Conservation (phyloP, 2,329 filamentous ascomycete species). For the Trichophyton benhamiae region DNA sequence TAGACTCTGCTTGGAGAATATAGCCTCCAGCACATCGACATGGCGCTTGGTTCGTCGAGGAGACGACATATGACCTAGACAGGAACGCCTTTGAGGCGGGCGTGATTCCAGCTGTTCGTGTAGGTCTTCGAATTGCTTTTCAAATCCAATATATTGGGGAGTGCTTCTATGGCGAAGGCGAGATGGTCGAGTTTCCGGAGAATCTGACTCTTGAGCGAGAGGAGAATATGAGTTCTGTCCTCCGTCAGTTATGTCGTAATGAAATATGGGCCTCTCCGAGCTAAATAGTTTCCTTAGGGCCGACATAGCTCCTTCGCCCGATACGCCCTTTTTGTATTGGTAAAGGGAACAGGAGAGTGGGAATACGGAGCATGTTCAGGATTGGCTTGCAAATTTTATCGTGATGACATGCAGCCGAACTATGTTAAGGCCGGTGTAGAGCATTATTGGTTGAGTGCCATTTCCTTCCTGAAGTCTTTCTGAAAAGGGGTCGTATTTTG, state of each 20-base stretch:
- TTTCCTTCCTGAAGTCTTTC: background rate
- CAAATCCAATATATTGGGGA: slow-evolving; percentile 27
- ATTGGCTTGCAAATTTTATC: background rate
- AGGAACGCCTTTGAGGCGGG: slow-evolving; percentile 15
- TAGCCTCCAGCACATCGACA: slow-evolving; percentile 31
- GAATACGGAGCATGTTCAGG: background rate
- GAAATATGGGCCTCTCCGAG: slow-evolving; percentile 10
- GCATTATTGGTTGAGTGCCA: background rate
- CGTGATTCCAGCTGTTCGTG: slow-evolving; percentile 25
- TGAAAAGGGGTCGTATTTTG: background rate
- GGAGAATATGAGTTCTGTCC: background rate
- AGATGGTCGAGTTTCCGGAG: slow-evolving; percentile 9
- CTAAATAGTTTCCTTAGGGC: slow-evolving; percentile 11
- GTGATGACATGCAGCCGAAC: background rate
- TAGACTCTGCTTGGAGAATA: slow-evolving; percentile 25
- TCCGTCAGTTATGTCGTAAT: background rate
- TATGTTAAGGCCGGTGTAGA: background rate
- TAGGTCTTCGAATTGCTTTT: slow-evolving; percentile 29
- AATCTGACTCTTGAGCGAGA: background rate
- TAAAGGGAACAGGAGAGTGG: background rate
- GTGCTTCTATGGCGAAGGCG: slow-evolving; percentile 18
- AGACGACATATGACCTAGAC: slow-evolving; percentile 11
- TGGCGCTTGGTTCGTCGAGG: slow-evolving; percentile 21
- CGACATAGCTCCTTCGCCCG: slow-evolving; percentile 17
- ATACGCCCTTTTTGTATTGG: slow-evolving; percentile 10